Percentiles rank a stretch among this genome's conserved stretches.
phyloP scores from a whole-genome alignment of 2,329 filamentous ascomycete genomes.

The Ascochyta koolunga region DNA sequence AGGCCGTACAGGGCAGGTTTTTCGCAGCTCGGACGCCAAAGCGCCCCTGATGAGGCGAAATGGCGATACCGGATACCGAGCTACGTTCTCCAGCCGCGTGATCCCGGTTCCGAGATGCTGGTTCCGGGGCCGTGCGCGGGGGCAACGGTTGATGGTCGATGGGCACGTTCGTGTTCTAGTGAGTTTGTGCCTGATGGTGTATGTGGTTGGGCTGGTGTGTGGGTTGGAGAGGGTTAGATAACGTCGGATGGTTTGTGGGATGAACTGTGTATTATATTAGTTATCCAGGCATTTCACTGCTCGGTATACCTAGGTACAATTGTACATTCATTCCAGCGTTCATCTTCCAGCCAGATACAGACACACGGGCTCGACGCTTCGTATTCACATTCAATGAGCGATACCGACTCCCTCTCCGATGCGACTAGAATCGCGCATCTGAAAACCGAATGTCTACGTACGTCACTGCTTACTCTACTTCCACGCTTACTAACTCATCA shows the following conservation, averaged over 20 bases:
- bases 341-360: too few species aligned
- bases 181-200: too few species aligned
- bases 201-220: background rate
- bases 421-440: slow-evolving; percentile 4
- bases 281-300: too few species aligned
- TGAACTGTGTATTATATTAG: too few species aligned
- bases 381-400: background rate
- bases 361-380: too few species aligned
- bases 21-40: background rate
- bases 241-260: too few species aligned
- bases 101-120: slow-evolving; percentile 4
- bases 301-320: too few species aligned
- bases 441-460: slow-evolving; percentile 1
- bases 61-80: background rate
- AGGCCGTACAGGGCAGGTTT: background rate
- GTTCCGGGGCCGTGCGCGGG: slow-evolving; percentile 4
- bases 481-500: background rate
- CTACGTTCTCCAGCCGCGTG: background rate
- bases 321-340: too few species aligned
- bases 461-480: too few species aligned
- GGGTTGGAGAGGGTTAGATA: background rate
- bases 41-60: background rate
- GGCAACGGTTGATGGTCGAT: too few species aligned
- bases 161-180: too few species aligned
- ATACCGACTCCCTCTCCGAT: slow-evolving; percentile 2